phyloP scores from a whole-genome alignment of 2,329 filamentous ascomycete genomes.

The Xylaria multiplex region DNA sequence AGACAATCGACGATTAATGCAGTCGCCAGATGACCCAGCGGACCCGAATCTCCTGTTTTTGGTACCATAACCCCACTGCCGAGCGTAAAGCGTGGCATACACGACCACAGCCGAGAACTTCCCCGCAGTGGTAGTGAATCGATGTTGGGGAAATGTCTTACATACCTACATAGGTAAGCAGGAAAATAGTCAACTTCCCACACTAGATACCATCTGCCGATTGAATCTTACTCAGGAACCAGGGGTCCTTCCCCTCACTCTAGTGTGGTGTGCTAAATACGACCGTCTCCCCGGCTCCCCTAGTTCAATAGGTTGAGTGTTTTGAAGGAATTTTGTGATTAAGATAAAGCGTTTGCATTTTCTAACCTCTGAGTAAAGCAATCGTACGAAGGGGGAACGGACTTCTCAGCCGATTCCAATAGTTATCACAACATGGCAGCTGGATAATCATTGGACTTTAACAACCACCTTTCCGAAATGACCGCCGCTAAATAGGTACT shows the following conservation, averaged over 20 bases:
- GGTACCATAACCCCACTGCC: slow-evolving; percentile 27
- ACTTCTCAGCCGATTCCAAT: neutral
- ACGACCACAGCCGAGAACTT: slow-evolving; percentile 34
- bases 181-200: slow-evolving; percentile 7
- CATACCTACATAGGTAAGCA: slow-evolving; percentile 23
- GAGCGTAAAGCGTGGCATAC: slow-evolving; percentile 15
- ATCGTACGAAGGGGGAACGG: neutral
- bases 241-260: neutral
- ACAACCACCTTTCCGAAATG: slow-evolving; percentile 69
- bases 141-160: slow-evolving; percentile 13
- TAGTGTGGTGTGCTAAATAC: neutral
- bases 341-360: neutral
- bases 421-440: neutral
- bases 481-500: slow-evolving; percentile 62
- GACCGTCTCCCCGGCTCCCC: neutral
- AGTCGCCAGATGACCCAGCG: slow-evolving; percentile 1
- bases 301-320: neutral
- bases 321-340: neutral
- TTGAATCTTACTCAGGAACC: slow-evolving; percentile 12
- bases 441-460: slow-evolving; percentile 45
- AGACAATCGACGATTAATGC: neutral
- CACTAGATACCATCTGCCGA: slow-evolving; percentile 5
- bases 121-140: slow-evolving; percentile 33
- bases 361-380: neutral
- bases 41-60: neutral